A percentile compares a stretch with the other conserved stretches of the same genome.
phyloP scores from a whole-genome alignment of 140 eudicot species.

The Ambrosia hybrid region DNA sequence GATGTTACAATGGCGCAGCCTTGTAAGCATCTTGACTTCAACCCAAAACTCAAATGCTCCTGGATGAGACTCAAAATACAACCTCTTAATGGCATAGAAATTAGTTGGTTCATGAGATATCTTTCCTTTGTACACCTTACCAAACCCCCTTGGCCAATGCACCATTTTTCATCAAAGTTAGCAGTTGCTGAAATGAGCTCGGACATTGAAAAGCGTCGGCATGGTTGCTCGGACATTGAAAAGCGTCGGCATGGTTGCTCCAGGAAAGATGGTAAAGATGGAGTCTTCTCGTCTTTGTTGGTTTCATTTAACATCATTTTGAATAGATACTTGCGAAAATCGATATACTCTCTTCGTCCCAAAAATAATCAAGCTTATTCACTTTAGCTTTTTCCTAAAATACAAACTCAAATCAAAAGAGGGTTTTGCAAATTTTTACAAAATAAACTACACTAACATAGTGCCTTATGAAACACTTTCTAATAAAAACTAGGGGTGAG shows the following conservation, averaged over 20 bases:
- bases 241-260: too few relatives aligned
- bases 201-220: neutral
- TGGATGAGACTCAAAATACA: neutral
- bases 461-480: too few relatives aligned
- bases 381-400: too few relatives aligned
- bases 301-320: slow-evolving; percentile 2
- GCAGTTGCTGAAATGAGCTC: slow-evolving; percentile 5
- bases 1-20: neutral
- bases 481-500: too few relatives aligned
- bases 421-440: too few relatives aligned
- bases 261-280: too few relatives aligned
- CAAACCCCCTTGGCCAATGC: neutral
- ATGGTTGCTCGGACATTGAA: neutral
- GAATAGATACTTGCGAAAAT: neutral
- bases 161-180: slow-evolving; percentile 1
- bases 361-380: too few relatives aligned
- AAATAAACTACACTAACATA: too few relatives aligned
- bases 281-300: neutral
- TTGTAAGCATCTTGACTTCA: neutral
- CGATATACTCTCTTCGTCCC: too few relatives aligned
- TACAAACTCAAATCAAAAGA: too few relatives aligned
- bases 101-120: neutral
- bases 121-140: too few relatives aligned
- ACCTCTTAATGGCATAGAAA: neutral
- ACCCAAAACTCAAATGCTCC: neutral